phyloP scores from a whole-genome alignment of 345 rosid species.

The Conringia planisiliqua region DNA sequence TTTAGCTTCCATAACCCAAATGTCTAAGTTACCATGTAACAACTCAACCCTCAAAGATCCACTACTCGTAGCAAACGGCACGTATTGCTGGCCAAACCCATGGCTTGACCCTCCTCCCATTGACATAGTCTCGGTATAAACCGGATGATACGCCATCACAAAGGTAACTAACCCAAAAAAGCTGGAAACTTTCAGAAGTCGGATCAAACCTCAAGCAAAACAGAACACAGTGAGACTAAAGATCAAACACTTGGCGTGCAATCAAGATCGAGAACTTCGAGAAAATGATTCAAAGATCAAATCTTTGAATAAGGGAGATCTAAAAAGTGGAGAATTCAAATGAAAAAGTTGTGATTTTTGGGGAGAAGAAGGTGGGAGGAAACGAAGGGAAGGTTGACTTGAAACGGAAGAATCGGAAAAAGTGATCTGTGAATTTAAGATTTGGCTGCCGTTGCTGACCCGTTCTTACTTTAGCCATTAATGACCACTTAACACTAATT shows the following conservation, averaged over 20 bases:
- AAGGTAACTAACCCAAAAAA: not conserved
- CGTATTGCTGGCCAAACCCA: slow-evolving; percentile 47
- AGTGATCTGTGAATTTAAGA: slow-evolving; percentile 1
- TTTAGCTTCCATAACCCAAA: slow-evolving; percentile 80
- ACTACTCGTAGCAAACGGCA: slow-evolving; percentile 54
- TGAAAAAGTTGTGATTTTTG: not conserved
- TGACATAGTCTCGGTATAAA: slow-evolving; percentile 45
- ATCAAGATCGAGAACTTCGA: not conserved
- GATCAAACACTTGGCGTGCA: slow-evolving; percentile 18
- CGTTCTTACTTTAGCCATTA: not conserved
- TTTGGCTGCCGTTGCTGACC: slow-evolving; percentile 25
- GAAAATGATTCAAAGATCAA: not conserved
- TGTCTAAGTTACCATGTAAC: slow-evolving; percentile 81
- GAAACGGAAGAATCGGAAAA: slow-evolving; percentile 26
- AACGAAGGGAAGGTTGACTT: slow-evolving; percentile 22
- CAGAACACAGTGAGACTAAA: slow-evolving; percentile 2
- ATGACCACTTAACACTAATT: not conserved
- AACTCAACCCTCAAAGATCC: slow-evolving; percentile 52
- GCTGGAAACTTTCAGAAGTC: slow-evolving; percentile 6
- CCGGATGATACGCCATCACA: slow-evolving; percentile 44
- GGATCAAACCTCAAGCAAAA: slow-evolving; percentile 10
- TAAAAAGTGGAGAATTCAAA: not conserved
- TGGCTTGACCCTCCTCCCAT: slow-evolving; percentile 72
- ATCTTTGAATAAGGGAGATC: not conserved
- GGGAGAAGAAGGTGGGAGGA: slow-evolving; percentile 15